These are phyloP conservation scores for Chlorophyllum brunneum DNA, from an alignment of 768 basidiomycete species.

Conservation along the genomic window DNA sequence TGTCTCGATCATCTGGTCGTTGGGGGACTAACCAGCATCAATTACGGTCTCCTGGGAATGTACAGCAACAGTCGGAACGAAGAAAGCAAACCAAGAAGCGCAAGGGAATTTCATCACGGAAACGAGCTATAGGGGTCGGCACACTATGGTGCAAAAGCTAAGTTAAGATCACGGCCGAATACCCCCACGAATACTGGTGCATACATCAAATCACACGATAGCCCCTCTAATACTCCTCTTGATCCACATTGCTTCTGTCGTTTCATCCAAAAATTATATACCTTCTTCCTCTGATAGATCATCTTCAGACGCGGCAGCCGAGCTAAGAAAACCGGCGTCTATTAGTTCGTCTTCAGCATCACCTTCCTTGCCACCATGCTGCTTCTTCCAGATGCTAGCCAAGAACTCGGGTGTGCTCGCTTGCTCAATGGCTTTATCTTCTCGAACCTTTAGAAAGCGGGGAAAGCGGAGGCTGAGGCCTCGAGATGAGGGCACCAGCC, in stretches of 20 bases:
- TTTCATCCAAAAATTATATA: not conserved
- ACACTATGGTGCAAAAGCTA: not conserved
- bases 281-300: conserved; percentile 12
- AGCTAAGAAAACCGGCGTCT: conserved; percentile 39
- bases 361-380: conserved; percentile 40
- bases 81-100: not conserved
- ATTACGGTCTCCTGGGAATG: conserved; percentile 37
- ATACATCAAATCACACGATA: conserved; percentile 4
- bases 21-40: conserved; percentile 40
- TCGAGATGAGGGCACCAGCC: conserved; percentile 44
- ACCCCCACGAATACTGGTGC: not conserved
- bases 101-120: not conserved
- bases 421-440: conserved; percentile 70
- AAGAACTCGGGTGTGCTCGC: conserved; percentile 73
- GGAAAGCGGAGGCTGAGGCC: conserved; percentile 89
- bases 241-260: not conserved
- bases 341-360: conserved; percentile 60
- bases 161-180: not conserved
- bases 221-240: not conserved
- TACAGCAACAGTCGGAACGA: not conserved
- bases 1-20: not conserved
- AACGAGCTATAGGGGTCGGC: no score
- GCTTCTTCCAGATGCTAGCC: conserved; percentile 62
- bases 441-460: conserved; percentile 68
- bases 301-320: conserved; percentile 19